These are phyloP conservation scores for Nakaseomyces glabratus DNA, from an alignment of 1,139 yeast species.

Conservation along the genomic window DNA sequence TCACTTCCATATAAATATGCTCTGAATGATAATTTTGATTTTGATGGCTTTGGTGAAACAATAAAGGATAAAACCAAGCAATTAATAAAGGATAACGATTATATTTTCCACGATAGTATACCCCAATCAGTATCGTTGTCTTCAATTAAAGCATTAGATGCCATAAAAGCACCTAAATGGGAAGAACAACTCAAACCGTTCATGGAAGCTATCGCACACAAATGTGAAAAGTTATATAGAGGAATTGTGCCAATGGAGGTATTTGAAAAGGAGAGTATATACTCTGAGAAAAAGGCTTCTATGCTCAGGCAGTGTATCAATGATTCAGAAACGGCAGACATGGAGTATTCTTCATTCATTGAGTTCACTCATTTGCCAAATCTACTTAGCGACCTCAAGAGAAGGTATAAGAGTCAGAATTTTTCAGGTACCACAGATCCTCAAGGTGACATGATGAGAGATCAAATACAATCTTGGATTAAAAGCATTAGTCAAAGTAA, in stretches of 20 bases:
- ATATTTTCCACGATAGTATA: slow-evolving; percentile 69
- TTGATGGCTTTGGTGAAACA: slow-evolving; percentile 23
- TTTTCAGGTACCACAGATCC: slow-evolving; percentile 12
- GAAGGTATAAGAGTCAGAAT: slow-evolving; percentile 18
- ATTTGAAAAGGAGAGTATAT: slow-evolving; percentile 77
- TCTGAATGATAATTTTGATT: slow-evolving; percentile 29
- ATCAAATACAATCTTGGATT: slow-evolving; percentile 27
- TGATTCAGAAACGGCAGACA: slow-evolving; percentile 65
- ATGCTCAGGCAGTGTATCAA: slow-evolving; percentile 69
- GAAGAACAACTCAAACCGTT: slow-evolving; percentile 33
- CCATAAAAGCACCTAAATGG: slow-evolving; percentile 45
- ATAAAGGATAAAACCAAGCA: slow-evolving; percentile 30
- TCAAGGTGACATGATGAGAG: slow-evolving; percentile 23
- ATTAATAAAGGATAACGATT: slow-evolving; percentile 76
- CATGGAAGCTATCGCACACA: slow-evolving; percentile 44
- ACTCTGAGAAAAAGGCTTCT: slow-evolving; percentile 83
- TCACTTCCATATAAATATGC: slow-evolving; percentile 21
- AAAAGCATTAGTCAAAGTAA: slow-evolving; percentile 20
- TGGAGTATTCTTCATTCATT: slow-evolving; percentile 66
- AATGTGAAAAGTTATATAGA: slow-evolving; percentile 55
- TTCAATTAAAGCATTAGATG: slow-evolving; percentile 63
- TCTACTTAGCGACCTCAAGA: slow-evolving; percentile 48
- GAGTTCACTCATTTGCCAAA: slow-evolving; percentile 74
- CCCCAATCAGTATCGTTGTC: slow-evolving; percentile 51
- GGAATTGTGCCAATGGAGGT: slow-evolving; percentile 80